A percentile compares a stretch with the other conserved stretches of the same genome.
phyloP scores from a whole-genome alignment of 208 protist genomes.

The Tritrichomonas foetus region DNA sequence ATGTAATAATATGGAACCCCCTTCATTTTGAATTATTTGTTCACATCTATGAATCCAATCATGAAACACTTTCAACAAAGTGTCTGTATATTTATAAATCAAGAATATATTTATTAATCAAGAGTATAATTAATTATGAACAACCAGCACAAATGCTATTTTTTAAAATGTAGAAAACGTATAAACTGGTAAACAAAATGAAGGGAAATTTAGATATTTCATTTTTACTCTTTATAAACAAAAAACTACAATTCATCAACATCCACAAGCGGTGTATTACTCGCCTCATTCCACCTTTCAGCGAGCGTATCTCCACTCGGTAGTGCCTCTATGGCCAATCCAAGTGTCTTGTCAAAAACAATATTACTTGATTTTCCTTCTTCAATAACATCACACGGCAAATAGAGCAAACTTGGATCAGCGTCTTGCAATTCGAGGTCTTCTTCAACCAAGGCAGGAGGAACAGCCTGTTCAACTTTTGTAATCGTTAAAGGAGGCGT shows the following conservation, averaged over 20 bases:
- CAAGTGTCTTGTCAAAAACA: background rate
- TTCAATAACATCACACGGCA: background rate
- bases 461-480: background rate
- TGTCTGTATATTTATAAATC: no score
- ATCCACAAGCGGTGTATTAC: background rate
- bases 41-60: no score
- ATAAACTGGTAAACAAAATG: no score
- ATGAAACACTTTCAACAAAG: no score
- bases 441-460: background rate
- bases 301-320: background rate
- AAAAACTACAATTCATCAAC: conserved; percentile 31
- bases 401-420: background rate
- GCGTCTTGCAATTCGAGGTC: background rate
- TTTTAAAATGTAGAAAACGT: no score
- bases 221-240: background rate
- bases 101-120: no score
- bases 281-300: background rate
- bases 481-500: background rate
- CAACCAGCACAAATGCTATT: no score
- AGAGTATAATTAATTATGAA: no score
- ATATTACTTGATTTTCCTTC: background rate
- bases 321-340: background rate
- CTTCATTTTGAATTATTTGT: no score
- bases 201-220: no score
- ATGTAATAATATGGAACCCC: no score